A percentile compares a stretch with the other conserved stretches of the same genome.
Conservation (phyloP, 2,329 filamentous ascomycete genomes). For the Zymoseptoria pseudotritici region DNA sequence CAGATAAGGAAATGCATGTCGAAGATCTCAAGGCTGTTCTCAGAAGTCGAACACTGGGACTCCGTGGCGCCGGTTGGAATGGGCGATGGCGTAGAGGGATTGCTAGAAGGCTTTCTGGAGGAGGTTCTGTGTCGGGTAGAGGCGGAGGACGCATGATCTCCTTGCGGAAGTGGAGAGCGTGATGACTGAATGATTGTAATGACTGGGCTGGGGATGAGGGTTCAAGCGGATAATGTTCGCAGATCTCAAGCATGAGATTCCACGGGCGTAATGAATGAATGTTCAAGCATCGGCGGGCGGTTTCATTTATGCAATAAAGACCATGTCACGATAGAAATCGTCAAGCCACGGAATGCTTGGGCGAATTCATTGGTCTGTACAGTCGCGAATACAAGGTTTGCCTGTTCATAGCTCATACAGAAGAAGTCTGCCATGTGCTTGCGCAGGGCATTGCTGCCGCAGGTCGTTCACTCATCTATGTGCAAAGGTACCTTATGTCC, state of each 20-base stretch:
- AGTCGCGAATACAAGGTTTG: neutral
- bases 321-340: neutral
- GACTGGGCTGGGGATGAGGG: neutral
- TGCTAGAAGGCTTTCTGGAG: slow-evolving; percentile 85
- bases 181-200: neutral
- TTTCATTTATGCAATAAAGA: neutral
- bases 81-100: slow-evolving; percentile 81
- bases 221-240: too few relatives aligned
- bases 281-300: neutral
- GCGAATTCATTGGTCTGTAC: neutral
- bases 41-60: slow-evolving; percentile 85
- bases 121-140: slow-evolving; percentile 90
- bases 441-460: neutral
- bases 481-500: neutral
- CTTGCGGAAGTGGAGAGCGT: neutral
- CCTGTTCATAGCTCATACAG: too few relatives aligned
- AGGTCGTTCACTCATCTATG: neutral
- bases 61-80: slow-evolving; percentile 82
- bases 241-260: too few relatives aligned
- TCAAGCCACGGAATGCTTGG: neutral
- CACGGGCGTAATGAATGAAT: neutral
- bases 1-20: slow-evolving; percentile 72
- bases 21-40: slow-evolving; percentile 75
- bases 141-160: slow-evolving; percentile 60
- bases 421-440: too few relatives aligned